Percentiles rank a stretch among this genome's conserved stretches.
phyloP scores from a whole-genome alignment of 495 filamentous ascomycete species.

The Neurospora sp. region DNA sequence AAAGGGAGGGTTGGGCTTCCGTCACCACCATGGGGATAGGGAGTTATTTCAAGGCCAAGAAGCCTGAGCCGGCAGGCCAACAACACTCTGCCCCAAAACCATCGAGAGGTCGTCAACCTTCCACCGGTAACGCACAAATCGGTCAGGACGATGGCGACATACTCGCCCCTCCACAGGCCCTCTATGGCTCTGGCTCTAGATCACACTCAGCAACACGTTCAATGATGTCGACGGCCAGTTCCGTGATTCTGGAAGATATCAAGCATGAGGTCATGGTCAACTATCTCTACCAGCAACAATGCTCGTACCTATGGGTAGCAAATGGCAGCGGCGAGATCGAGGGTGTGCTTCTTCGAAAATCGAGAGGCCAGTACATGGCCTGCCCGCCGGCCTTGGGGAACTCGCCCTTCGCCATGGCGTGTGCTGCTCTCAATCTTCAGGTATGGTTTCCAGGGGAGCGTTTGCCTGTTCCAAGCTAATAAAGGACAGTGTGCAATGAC shows the following conservation, averaged over 20 bases:
- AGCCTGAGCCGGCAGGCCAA: constrained; percentile 22
- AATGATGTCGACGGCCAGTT: constrained; percentile 38
- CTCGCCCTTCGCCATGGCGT: constrained; percentile 50
- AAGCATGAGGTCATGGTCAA: constrained; percentile 80
- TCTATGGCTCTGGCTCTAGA: background rate
- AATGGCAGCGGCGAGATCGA: constrained; percentile 56
- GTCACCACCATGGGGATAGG: constrained; percentile 45
- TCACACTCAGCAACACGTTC: constrained; percentile 13
- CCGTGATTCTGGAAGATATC: constrained; percentile 59
- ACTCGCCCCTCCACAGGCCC: constrained; percentile 9
- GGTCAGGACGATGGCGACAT: constrained; percentile 28
- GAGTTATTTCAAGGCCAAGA: constrained; percentile 50
- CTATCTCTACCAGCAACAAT: constrained; percentile 71
- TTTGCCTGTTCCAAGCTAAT: constrained; percentile 2
- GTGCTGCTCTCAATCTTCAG: constrained; percentile 58
- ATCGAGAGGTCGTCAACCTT: background rate
- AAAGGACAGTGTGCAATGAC: constrained; percentile 60
- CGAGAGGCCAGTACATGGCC: constrained; percentile 55
- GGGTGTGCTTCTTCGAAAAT: constrained; percentile 61
- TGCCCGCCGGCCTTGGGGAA: constrained; percentile 52
- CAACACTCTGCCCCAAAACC: constrained; percentile 1
- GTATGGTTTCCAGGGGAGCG: constrained; percentile 23
- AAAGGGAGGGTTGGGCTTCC: background rate
- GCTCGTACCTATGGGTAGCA: constrained; percentile 57
- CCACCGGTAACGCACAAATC: background rate